Percentiles rank a stretch among this genome's conserved stretches.
Conservation (phyloP, 2,329 filamentous ascomycete species). For the Fusarium nelsonii region DNA sequence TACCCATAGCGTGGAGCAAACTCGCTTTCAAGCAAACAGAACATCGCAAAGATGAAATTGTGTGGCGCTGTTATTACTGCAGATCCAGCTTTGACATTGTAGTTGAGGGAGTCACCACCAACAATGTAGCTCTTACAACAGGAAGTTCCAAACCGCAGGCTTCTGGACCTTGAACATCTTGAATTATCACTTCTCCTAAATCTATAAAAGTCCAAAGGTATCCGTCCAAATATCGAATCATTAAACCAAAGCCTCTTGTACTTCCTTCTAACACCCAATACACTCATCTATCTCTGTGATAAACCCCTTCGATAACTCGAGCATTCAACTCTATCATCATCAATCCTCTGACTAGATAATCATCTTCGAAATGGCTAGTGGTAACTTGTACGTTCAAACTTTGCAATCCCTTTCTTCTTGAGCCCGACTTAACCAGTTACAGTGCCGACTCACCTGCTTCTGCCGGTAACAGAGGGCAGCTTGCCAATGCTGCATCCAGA, state of each 20-base stretch:
- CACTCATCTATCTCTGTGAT: not conserved
- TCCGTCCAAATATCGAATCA: not conserved
- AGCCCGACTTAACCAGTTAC: not conserved
- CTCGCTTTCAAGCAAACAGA: conserved; percentile 17
- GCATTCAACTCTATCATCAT: not conserved
- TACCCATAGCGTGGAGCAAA: not conserved
- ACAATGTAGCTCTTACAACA: conserved; percentile 8
- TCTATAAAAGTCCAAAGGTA: not conserved
- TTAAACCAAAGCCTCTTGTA: not conserved
- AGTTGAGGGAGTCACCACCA: not conserved
- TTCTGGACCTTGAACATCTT: not conserved
- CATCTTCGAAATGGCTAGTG: conserved; percentile 7
- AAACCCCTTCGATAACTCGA: not conserved
- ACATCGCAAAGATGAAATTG: conserved; percentile 19
- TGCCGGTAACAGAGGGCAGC: conserved; percentile 3
- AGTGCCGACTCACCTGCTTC: conserved; percentile 11
- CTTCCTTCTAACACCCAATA: not conserved
- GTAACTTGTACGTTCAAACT: conserved; percentile 4
- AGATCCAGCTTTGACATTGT: not conserved
- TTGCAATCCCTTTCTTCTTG: not conserved
- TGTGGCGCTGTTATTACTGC: conserved; percentile 10
- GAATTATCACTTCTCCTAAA: not conserved
- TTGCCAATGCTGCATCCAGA: not conserved
- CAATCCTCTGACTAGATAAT: not conserved
- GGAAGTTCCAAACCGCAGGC: not conserved